Conservation (phyloP, 495 filamentous ascomycete genomes). For the Cairneyella variabilis region DNA sequence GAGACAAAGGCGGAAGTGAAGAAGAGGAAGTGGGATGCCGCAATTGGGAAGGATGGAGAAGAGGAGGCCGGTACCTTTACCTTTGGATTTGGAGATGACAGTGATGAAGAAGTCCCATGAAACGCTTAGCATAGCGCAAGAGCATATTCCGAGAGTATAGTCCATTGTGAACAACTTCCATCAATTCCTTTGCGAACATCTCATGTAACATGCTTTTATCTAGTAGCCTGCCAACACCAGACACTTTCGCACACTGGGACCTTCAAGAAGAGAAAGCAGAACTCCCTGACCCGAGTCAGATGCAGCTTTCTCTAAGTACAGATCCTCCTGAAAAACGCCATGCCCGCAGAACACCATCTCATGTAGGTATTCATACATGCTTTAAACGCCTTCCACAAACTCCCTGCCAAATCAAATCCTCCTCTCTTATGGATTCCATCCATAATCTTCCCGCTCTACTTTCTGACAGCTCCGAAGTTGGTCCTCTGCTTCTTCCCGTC, state of each 20-base stretch:
- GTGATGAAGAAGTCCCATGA: constrained; percentile 50
- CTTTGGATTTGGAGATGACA: constrained; percentile 63
- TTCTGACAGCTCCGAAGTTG: constrained; percentile 45
- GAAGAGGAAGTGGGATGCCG: constrained; percentile 84
- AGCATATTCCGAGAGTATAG: too few species aligned
- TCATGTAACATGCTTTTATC: background rate
- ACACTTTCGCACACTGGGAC: too few species aligned
- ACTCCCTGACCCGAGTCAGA: too few species aligned
- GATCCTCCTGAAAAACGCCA: too few species aligned
- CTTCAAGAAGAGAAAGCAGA: too few species aligned
- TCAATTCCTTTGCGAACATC: background rate
- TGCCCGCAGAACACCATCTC: too few species aligned
- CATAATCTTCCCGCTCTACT: constrained; percentile 26
- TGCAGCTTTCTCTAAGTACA: too few species aligned
- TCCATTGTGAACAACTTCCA: background rate
- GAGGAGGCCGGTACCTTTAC: constrained; percentile 60
- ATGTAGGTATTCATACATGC: too few species aligned
- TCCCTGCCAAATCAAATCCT: too few species aligned
- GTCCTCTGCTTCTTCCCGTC: constrained; percentile 46
- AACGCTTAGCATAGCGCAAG: background rate
- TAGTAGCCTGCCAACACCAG: too few species aligned
- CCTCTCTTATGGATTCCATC: too few species aligned
- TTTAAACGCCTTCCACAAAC: too few species aligned
- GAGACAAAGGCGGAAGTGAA: constrained; percentile 56
- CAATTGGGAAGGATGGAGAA: constrained; percentile 42